Evolutionary conservation across 2,329 filamentous ascomycete species (phyloP), one percentile per base, ranked within the genome.

Genomic region (Beauveria brongniartii): DNA sequence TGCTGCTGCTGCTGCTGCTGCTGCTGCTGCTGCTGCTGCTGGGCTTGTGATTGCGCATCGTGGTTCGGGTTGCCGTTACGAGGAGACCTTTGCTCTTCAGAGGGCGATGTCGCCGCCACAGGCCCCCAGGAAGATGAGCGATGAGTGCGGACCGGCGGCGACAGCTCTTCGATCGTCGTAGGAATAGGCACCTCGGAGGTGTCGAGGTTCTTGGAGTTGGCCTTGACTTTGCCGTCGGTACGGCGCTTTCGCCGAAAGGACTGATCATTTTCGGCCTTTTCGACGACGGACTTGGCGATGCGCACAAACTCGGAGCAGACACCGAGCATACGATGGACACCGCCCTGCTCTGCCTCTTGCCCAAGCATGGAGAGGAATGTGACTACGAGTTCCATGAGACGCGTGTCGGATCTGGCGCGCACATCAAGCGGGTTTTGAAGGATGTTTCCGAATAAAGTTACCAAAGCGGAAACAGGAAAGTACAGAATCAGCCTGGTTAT

Each of bases 271-370:
- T 97, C 93, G 0, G 91, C 85, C 72, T 92, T 96, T 63, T 97
- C 93, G 51, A 97, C 86, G 9, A 96, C 91, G 3, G 92, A 86
- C 69, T 88, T 91, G 41, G 92, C 92, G 65, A 99, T 97, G 62
- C 94, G 86, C 72, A 96, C 92, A 67, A 99, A 99, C 69, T 99
- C 94, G n/a, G 90, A 85, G 73, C 93, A 97, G 1, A 97, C 88
- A 26, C 88, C 89, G 20, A 97, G 83, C 91, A 97, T 97, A 55
- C 94, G 89, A 71, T 91, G 91, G 5, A 97, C 91, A 68, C 91
- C 92, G 47, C 92, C 90, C 62, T 92, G 94, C 61, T 92, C 90
- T 65, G 92, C 90, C 68, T 97, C 93, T 41, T 89, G 84, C n/a
- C 90, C 90, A 14, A 99, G 81, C 74, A 91, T 92, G 3, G 90